Evolutionary conservation across 768 basidiomycete species (phyloP), one percentile per base, ranked within the genome.

Genomic region (Panaeolus cyanescens): DNA sequence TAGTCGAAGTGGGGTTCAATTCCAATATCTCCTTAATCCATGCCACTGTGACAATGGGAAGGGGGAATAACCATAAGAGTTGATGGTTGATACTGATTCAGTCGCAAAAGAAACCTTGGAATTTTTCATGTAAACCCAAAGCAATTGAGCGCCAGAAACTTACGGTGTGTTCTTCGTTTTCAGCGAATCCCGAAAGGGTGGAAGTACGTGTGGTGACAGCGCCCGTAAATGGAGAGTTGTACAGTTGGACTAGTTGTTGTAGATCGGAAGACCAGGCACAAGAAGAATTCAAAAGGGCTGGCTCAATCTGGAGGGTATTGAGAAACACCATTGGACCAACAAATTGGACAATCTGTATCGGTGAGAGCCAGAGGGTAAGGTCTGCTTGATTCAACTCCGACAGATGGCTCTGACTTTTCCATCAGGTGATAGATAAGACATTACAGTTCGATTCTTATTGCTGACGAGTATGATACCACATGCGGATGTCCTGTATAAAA

Each of bases 61-160:
- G 0, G 92, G 93, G 7, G 92, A 94, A 75, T 95, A 96, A 22
- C 93, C 93, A 72, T 92, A 95, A 0, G 89, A 90, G 71, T 95
- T 95, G 62, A 93, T 69, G 15, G 93, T 87, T n/a, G 90, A 81
- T 34, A 80, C 64, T 8, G 77, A 68, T 13, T 76, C 74, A 36
- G 72, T 74, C 50, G 84, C 62, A 64, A 92, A 90, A 15, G 81
- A 84, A 53, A 90, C 88, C 90, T 92, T 59, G 5, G n/a, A n/a
- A 28, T 40, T 32, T 28, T 31, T 56, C 13, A 17, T 54, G 58
- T 56, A 53, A 53, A 59, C 32, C n/a, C n/a, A n/a, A n/a, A n/a
- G n/a, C n/a, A n/a, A n/a, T n/a, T n/a, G n/a, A n/a, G n/a, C n/a
- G n/a, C n/a, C 10, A 32, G 57, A 30, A 56, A 68, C 81, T 32